These are phyloP conservation scores for Kandelia obovata DNA, from an alignment of 345 rosid species.

Conservation along the genomic window DNA sequence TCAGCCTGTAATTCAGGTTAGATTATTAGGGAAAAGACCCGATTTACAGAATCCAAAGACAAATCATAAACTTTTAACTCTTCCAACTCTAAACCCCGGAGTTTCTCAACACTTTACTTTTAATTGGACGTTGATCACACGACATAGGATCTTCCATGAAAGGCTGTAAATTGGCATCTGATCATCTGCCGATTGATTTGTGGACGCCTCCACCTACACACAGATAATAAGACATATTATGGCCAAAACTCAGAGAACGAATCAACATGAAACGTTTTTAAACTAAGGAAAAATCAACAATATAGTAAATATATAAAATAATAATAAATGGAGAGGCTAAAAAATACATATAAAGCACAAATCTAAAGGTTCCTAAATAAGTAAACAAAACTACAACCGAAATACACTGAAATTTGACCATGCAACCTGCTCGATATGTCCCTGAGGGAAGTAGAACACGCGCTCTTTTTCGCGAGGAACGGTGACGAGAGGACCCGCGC, in stretches of 20 bases:
- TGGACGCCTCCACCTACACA: conserved; percentile 48
- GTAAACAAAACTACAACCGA: neutral
- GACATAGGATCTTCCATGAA: conserved; percentile 43
- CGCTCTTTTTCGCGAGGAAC: conserved; percentile 45
- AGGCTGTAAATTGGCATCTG: conserved; percentile 46
- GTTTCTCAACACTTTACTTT: conserved; percentile 20
- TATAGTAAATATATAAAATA: no score
- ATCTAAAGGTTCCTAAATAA: no score
- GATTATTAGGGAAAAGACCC: neutral
- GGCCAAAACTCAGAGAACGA: neutral
- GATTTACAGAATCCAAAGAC: neutral
- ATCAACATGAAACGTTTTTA: neutral
- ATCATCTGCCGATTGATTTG: conserved; percentile 42
- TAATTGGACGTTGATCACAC: conserved; percentile 40
- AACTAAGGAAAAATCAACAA: no score
- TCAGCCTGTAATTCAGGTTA: conserved; percentile 39
- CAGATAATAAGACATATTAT: neutral
- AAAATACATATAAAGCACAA: no score
- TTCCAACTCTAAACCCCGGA: neutral
- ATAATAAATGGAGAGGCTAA: no score
- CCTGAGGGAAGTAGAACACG: conserved; percentile 58
- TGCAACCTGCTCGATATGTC: conserved; percentile 56
- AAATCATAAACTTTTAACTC: neutral
- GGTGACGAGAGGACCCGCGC: conserved; percentile 59
- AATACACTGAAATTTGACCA: neutral